Evolutionary conservation across 192 early-diverging fungal genomes (phyloP).

Genomic region (Helicostylum pulchrum): DNA sequence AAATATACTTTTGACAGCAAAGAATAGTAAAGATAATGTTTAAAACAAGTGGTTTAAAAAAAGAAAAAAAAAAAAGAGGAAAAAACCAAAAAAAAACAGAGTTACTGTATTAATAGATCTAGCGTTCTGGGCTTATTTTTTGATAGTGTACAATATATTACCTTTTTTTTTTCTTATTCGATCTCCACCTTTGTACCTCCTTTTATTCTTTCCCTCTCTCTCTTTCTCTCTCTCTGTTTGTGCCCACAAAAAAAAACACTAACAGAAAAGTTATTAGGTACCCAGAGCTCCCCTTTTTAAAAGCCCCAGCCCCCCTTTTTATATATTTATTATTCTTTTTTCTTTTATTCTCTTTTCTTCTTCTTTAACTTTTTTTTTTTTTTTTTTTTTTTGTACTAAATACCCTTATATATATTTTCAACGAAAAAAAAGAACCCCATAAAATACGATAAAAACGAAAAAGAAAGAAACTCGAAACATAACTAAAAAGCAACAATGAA

Average conservation of each 20-base stretch:
- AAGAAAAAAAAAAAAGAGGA: too few species aligned
- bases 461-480: too few species aligned
- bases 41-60: too few species aligned
- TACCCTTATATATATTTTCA: background rate
- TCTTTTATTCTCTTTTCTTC: background rate
- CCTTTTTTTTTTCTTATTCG: slow-evolving; percentile 10
- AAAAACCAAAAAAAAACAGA: too few species aligned
- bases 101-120: too few species aligned
- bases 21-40: too few species aligned
- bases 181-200: slow-evolving; percentile 18
- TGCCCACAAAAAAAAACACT: slow-evolving; percentile 3
- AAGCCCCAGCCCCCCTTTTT: background rate
- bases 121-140: too few species aligned
- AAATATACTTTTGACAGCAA: too few species aligned
- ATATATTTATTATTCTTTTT: background rate
- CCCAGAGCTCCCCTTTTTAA: background rate
- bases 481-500: background rate
- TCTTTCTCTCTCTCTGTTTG: background rate
- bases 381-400: slow-evolving; percentile 10
- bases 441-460: too few species aligned
- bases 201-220: background rate
- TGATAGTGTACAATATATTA: background rate
- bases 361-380: slow-evolving; percentile 6
- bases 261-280: background rate
- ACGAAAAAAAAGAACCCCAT: too few species aligned